A percentile compares a stretch with the other conserved stretches of the same genome.
Evolutionary conservation across 2,329 filamentous ascomycete genomes (phyloP).

Genomic region (Metarhizium album): DNA sequence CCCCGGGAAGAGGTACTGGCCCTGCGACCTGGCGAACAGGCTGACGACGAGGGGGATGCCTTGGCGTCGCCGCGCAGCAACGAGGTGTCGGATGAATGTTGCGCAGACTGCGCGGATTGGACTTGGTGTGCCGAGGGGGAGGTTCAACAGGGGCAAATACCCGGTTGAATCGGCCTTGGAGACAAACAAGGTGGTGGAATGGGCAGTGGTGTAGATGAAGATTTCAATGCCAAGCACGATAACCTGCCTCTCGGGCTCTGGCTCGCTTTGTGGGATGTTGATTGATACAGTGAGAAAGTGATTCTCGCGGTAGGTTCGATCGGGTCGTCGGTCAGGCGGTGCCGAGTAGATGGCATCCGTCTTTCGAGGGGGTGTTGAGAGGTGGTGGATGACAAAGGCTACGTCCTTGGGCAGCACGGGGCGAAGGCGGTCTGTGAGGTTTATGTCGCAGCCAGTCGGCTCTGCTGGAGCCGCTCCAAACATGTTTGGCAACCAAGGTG

Average conservation of each 20-base stretch:
- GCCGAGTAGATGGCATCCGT: conserved; percentile 70
- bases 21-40: conserved; percentile 83
- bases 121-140: conserved; percentile 53
- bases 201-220: conserved; percentile 71
- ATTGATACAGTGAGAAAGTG: conserved; percentile 58
- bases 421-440: background rate
- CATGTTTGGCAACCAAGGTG: background rate
- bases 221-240: conserved; percentile 79
- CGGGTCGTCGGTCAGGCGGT: conserved; percentile 57
- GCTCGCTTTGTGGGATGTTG: conserved; percentile 13
- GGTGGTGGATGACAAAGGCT: conserved; percentile 66
- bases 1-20: conserved; percentile 89
- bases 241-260: conserved; percentile 33
- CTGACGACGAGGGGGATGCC: conserved; percentile 67
- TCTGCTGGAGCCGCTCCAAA: background rate
- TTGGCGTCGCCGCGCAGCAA: conserved; percentile 53
- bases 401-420: conserved; percentile 40
- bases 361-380: conserved; percentile 72
- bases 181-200: conserved; percentile 80
- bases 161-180: conserved; percentile 97
- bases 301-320: conserved; percentile 75
- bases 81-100: conserved; percentile 65
- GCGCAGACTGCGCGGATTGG: conserved; percentile 65
- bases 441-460: conserved; percentile 24
- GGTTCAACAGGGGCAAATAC: conserved; percentile 57